phyloP scores from a whole-genome alignment of 306 rosid genomes.

The Cucurbita pepo region DNA sequence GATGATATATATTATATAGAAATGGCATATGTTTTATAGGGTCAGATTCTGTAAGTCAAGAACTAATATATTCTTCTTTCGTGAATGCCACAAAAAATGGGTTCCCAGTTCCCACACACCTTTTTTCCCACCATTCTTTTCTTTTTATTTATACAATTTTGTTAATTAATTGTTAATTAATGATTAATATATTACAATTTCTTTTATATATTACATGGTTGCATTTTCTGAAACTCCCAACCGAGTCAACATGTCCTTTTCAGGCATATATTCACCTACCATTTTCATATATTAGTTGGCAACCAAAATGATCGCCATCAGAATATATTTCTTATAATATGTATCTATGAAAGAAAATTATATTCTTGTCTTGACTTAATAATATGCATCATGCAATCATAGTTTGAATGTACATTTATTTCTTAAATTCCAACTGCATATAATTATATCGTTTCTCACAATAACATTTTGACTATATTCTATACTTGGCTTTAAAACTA shows the following conservation, averaged over 20 bases:
- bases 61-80: constrained; percentile 51
- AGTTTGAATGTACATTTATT: not conserved
- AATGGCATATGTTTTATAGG: constrained; percentile 3
- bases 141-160: constrained; percentile 10
- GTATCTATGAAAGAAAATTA: not conserved
- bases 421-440: not conserved
- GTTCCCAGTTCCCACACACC: constrained; percentile 64
- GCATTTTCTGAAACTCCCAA: not conserved
- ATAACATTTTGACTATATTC: not conserved
- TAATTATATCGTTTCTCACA: not conserved
- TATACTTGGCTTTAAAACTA: not conserved
- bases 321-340: not conserved
- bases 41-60: constrained; percentile 79
- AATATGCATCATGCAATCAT: not conserved
- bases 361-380: not conserved
- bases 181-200: not conserved
- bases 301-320: constrained; percentile 2
- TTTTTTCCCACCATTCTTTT: constrained; percentile 9
- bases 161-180: not conserved
- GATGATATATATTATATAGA: constrained; percentile 13
- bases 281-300: constrained; percentile 5
- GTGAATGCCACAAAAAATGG: constrained; percentile 84
- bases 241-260: not conserved
- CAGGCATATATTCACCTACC: constrained; percentile 14
- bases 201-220: not conserved